Evolutionary conservation across 2,329 filamentous ascomycete genomes (phyloP).

Genomic region (Orbilia javanica): DNA sequence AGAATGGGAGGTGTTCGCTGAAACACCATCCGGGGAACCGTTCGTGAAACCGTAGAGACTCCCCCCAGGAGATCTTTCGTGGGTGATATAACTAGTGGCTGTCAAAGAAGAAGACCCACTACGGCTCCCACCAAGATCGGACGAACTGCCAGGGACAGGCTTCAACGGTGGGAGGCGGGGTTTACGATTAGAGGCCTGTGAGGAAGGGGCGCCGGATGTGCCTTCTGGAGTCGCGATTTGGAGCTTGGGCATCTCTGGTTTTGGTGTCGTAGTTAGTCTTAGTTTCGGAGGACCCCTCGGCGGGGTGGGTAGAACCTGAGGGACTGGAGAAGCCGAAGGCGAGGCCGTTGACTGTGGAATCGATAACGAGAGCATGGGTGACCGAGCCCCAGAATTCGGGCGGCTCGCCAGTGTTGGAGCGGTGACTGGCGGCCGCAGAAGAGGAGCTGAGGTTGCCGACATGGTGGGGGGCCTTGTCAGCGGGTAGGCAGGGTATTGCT

Average conservation of each 20-base stretch:
- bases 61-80: slow-evolving; percentile 51
- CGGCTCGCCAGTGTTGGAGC: slow-evolving; percentile 53
- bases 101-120: slow-evolving; percentile 42
- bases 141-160: slow-evolving; percentile 47
- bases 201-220: slow-evolving; percentile 53
- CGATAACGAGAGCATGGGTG: slow-evolving; percentile 60
- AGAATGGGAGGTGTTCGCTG: slow-evolving; percentile 50
- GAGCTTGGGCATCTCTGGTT: slow-evolving; percentile 56
- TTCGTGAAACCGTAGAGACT: slow-evolving; percentile 56
- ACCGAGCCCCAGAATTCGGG: slow-evolving; percentile 55
- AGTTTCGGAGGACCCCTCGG: slow-evolving; percentile 61
- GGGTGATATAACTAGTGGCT: slow-evolving; percentile 44
- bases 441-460: slow-evolving; percentile 58
- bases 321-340: slow-evolving; percentile 46
- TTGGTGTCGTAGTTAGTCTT: slow-evolving; percentile 60
- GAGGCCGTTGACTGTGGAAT: slow-evolving; percentile 58
- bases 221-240: slow-evolving; percentile 53
- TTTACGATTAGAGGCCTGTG: slow-evolving; percentile 40
- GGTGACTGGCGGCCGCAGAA: slow-evolving; percentile 52
- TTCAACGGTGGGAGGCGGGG: slow-evolving; percentile 46
- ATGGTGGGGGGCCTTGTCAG: slow-evolving; percentile 53
- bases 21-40: slow-evolving; percentile 50
- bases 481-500: slow-evolving; percentile 34
- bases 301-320: slow-evolving; percentile 48
- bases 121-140: slow-evolving; percentile 28